A percentile compares a stretch with the other conserved stretches of the same genome.
Evolutionary conservation across 768 basidiomycete genomes (phyloP).

Genomic region (Mycena kentingensis): DNA sequence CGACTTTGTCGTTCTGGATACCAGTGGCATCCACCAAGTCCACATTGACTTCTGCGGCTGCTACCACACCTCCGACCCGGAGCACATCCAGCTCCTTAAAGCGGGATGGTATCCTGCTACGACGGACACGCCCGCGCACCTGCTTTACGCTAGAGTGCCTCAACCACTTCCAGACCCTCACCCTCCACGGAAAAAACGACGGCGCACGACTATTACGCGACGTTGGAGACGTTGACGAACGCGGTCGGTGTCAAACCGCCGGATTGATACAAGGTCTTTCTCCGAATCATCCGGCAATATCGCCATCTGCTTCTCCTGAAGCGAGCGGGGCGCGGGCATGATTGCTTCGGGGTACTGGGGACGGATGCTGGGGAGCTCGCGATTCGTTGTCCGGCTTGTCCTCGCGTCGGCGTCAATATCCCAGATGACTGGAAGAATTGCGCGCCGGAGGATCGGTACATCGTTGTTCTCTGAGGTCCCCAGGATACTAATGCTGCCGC

Average conservation of each 20-base stretch:
- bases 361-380: conserved; percentile 15
- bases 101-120: conserved; percentile 34
- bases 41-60: conserved; percentile 35
- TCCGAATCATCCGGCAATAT: conserved; percentile 4
- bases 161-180: conserved; percentile 3
- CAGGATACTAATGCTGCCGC: not conserved
- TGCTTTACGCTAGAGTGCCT: conserved; percentile 4
- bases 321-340: conserved; percentile 6
- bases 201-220: conserved; percentile 18
- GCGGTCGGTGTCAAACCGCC: conserved; percentile 2
- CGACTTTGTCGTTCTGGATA: conserved; percentile 30
- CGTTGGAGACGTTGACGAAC: conserved; percentile 10
- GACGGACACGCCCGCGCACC: not conserved
- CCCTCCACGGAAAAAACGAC: conserved; percentile 13
- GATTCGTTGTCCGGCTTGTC: conserved; percentile 24
- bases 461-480: not conserved
- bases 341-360: not conserved
- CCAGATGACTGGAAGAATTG: conserved; percentile 12
- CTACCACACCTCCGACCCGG: not conserved
- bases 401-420: conserved; percentile 18
- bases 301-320: conserved; percentile 5
- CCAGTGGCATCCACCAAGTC: conserved; percentile 29
- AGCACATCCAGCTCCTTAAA: conserved; percentile 34
- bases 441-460: too few species aligned
- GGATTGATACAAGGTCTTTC: conserved; percentile 5